Evolutionary conservation across 164 flowering plant species (phyloP).

Genomic region (Sedum album): DNA sequence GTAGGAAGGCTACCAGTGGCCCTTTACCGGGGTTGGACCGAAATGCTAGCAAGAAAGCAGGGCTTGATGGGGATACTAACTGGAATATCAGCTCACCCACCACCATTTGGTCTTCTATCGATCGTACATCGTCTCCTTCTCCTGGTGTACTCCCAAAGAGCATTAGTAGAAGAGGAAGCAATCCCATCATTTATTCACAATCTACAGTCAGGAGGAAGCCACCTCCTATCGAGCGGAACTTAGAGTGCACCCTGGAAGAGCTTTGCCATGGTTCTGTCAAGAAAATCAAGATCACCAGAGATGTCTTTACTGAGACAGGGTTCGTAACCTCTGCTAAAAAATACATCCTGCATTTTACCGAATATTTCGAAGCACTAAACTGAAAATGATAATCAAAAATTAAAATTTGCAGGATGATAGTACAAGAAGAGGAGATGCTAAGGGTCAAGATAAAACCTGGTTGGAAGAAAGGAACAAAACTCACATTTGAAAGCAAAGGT

Average conservation of each 20-base stretch:
- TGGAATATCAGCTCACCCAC: slow-evolving; percentile 10
- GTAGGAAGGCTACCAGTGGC: background rate
- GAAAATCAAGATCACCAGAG: slow-evolving; percentile 49
- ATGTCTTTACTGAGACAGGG: slow-evolving; percentile 15
- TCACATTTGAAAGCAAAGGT: slow-evolving; percentile 70
- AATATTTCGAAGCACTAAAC: background rate
- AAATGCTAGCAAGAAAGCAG: background rate
- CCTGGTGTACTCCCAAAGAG: slow-evolving; percentile 16
- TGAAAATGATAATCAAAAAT: background rate
- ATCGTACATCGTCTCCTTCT: background rate
- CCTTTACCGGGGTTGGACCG: background rate
- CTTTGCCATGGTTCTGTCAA: slow-evolving; percentile 54
- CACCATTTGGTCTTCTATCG: slow-evolving; percentile 7
- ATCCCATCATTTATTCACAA: slow-evolving; percentile 48
- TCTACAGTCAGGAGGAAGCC: slow-evolving; percentile 30
- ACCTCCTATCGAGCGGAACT: slow-evolving; percentile 38
- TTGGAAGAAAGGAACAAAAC: slow-evolving; percentile 69
- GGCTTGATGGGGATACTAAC: background rate
- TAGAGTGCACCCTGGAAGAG: slow-evolving; percentile 79
- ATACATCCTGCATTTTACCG: too few relatives aligned
- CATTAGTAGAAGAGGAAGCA: slow-evolving; percentile 12
- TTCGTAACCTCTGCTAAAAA: background rate
- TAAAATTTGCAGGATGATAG: slow-evolving; percentile 29
- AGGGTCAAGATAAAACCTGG: slow-evolving; percentile 67
- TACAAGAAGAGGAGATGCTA: slow-evolving; percentile 48